phyloP scores from a whole-genome alignment of 2,329 filamentous ascomycete species.

The Pleomassaria siparia region DNA sequence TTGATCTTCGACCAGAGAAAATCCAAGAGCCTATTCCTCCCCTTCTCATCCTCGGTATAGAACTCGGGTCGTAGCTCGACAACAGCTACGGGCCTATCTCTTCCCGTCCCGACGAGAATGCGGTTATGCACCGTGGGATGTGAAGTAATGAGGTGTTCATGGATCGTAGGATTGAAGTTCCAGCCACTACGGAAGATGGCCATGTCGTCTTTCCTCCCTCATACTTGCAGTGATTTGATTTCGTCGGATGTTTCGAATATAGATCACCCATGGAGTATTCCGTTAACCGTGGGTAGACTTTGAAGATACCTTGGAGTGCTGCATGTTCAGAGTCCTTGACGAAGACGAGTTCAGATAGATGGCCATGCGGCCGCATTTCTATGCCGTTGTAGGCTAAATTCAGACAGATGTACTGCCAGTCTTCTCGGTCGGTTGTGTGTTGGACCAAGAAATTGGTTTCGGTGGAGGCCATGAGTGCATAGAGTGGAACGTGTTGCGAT shows the following conservation, averaged over 20 bases:
- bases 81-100: slow-evolving; percentile 32
- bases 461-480: slow-evolving; percentile 20
- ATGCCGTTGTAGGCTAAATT: slow-evolving; percentile 23
- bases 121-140: slow-evolving; percentile 34
- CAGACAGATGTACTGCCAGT: slow-evolving; percentile 28
- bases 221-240: slow-evolving; percentile 29
- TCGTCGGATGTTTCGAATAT: slow-evolving; percentile 26
- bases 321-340: slow-evolving; percentile 12
- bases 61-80: slow-evolving; percentile 29
- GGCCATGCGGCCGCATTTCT: slow-evolving; percentile 22
- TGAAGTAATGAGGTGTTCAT: slow-evolving; percentile 26
- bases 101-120: slow-evolving; percentile 35
- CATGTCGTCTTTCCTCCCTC: slow-evolving; percentile 25
- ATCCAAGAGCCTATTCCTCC: slow-evolving; percentile 38
- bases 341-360: slow-evolving; percentile 25
- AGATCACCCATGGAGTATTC: slow-evolving; percentile 27
- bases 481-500: slow-evolving; percentile 17
- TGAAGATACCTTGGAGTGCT: slow-evolving; percentile 24
- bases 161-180: slow-evolving; percentile 24
- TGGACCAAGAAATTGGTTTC: slow-evolving; percentile 21
- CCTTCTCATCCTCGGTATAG: slow-evolving; percentile 16
- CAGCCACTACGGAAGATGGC: slow-evolving; percentile 21
- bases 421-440: slow-evolving; percentile 23
- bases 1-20: slow-evolving; percentile 48
- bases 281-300: slow-evolving; percentile 14